A percentile compares a stretch with the other conserved stretches of the same genome.
These are phyloP conservation scores for Leishmania martiniquensis DNA, from an alignment of 208 protist genomes.

Conservation along the genomic window DNA sequence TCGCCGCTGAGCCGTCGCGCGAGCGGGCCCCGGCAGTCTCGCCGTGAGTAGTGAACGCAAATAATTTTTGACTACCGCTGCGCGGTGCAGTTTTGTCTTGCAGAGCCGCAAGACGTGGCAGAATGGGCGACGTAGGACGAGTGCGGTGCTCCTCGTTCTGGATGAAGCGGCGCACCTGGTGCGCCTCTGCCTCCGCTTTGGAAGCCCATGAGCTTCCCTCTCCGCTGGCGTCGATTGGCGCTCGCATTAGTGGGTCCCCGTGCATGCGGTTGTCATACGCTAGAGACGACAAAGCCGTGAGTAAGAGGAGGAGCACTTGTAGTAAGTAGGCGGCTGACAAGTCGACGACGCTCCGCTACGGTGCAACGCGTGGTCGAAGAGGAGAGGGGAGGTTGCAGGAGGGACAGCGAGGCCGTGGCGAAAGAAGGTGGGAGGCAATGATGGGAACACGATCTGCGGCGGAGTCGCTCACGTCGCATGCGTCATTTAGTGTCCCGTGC, in stretches of 20 bases:
- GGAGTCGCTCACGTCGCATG: not conserved
- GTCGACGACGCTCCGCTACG: not conserved
- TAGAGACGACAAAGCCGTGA: not conserved
- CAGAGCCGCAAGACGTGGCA: not conserved
- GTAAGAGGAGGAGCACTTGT: too few species aligned
- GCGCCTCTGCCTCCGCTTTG: conserved; percentile 17
- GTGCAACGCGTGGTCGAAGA: not conserved
- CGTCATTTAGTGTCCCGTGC: not conserved
- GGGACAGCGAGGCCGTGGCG: not conserved
- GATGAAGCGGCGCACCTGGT: conserved; percentile 25
- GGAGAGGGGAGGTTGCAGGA: not conserved
- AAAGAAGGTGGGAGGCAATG: not conserved
- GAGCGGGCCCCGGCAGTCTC: not conserved
- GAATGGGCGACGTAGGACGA: not conserved
- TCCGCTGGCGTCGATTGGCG: not conserved
- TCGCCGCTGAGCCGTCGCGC: not conserved
- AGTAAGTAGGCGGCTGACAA: not conserved
- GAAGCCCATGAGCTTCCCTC: conserved; percentile 12
- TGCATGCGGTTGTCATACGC: not conserved
- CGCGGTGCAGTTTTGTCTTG: not conserved
- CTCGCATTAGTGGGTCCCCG: not conserved
- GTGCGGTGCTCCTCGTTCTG: not conserved
- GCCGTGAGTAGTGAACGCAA: not conserved
- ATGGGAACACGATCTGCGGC: not conserved
- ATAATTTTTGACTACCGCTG: not conserved